A percentile compares a stretch with the other conserved stretches of the same genome.
Conservation (phyloP, 352 stramenopile genomes). For the Plasmopara viticola region DNA sequence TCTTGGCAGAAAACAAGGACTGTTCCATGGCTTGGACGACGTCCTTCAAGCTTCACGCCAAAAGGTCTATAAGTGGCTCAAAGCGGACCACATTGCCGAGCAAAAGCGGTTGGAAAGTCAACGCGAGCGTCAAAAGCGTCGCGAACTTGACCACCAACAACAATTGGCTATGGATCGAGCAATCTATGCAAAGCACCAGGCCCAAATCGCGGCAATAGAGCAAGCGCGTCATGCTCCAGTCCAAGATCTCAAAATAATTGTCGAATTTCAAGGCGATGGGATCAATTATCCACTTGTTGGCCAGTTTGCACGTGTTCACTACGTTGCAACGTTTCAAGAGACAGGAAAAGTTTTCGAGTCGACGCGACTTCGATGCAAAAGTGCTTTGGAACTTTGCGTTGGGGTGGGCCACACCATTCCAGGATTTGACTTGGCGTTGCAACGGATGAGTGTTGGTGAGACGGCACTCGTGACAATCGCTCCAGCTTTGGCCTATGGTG, state of each 20-base stretch:
- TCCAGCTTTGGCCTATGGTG: slow-evolving; percentile 62
- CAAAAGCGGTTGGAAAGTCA: slow-evolving; percentile 54
- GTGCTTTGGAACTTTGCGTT: slow-evolving; percentile 66
- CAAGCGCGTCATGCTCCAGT: slow-evolving; percentile 33
- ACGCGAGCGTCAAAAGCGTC: slow-evolving; percentile 38
- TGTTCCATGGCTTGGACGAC: slow-evolving; percentile 60
- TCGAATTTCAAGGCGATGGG: slow-evolving; percentile 51
- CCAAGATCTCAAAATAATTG: slow-evolving; percentile 41
- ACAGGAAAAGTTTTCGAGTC: slow-evolving; percentile 57
- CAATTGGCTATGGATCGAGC: slow-evolving; percentile 40
- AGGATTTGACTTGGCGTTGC: slow-evolving; percentile 62
- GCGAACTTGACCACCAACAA: slow-evolving; percentile 39
- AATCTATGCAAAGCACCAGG: slow-evolving; percentile 37
- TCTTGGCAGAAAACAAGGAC: slow-evolving; percentile 52
- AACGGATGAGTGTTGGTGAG: slow-evolving; percentile 73
- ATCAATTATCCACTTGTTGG: slow-evolving; percentile 47
- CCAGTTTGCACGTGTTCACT: slow-evolving; percentile 72
- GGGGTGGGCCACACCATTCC: slow-evolving; percentile 59
- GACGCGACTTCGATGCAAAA: slow-evolving; percentile 40
- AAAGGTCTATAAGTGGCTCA: slow-evolving; percentile 60
- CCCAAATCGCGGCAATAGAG: slow-evolving; percentile 36
- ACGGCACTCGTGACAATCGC: slow-evolving; percentile 55
- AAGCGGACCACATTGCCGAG: slow-evolving; percentile 58
- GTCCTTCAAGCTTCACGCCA: slow-evolving; percentile 43
- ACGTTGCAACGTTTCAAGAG: slow-evolving; percentile 49